Conservation (phyloP, 495 filamentous ascomycete genomes). For the Chaetomium cochliodes region DNA sequence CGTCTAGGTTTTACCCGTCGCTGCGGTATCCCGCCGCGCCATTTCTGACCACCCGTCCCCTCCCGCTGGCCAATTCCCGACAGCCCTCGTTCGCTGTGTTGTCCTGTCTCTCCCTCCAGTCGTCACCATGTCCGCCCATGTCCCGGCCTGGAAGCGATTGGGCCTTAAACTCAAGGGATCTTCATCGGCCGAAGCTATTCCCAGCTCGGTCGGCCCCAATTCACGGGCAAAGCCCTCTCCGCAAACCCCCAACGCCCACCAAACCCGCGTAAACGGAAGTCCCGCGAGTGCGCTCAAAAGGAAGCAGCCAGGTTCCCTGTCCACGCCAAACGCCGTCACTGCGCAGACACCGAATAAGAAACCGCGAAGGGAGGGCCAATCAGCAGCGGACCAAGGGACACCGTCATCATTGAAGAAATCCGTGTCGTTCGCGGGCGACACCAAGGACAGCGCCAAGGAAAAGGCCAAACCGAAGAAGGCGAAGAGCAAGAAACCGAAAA, state of each 20-base stretch:
- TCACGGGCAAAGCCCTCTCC: slow-evolving; percentile 22
- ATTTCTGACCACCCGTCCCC: slow-evolving; percentile 19
- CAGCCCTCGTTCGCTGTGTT: slow-evolving; percentile 14
- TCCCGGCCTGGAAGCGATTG: slow-evolving; percentile 76
- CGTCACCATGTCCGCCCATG: slow-evolving; percentile 42
- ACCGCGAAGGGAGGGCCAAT: slow-evolving; percentile 26
- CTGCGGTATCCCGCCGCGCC: slow-evolving; percentile 18
- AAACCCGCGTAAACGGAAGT: slow-evolving; percentile 26
- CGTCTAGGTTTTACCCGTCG: slow-evolving; percentile 12
- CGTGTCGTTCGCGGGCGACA: slow-evolving; percentile 74
- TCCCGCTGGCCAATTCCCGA: no score
- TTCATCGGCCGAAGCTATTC: slow-evolving; percentile 50
- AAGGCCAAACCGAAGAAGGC: slow-evolving; percentile 29
- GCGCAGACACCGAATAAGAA: slow-evolving; percentile 39
- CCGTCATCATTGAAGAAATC: slow-evolving; percentile 54
- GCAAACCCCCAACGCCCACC: slow-evolving; percentile 24
- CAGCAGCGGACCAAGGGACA: slow-evolving; percentile 11
- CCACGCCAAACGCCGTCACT: slow-evolving; percentile 25
- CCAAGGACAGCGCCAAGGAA: slow-evolving; percentile 56
- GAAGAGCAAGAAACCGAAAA: slow-evolving; percentile 45
- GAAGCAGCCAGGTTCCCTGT: slow-evolving; percentile 28
- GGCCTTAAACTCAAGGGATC: slow-evolving; percentile 68
- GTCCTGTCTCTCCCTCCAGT: slow-evolving; percentile 17
- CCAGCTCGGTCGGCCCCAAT: slow-evolving; percentile 24
- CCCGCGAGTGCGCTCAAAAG: slow-evolving; percentile 40